Conservation (phyloP, 2,329 filamentous ascomycete genomes). For the Diaporthe ilicicola region DNA sequence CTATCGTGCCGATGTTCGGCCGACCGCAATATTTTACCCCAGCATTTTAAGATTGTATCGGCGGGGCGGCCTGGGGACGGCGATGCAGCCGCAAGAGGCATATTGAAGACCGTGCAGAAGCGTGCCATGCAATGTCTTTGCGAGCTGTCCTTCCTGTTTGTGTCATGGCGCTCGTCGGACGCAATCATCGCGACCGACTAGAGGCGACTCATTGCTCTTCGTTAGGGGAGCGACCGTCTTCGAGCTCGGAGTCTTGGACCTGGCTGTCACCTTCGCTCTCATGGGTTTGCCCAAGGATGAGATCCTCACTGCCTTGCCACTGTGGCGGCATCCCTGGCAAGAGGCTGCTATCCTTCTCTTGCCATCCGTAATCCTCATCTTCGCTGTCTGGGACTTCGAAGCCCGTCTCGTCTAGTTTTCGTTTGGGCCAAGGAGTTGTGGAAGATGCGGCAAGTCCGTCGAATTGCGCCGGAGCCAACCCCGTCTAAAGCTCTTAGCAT, state of each 20-base stretch:
- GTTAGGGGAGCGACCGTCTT: slow-evolving; percentile 34
- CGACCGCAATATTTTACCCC: slow-evolving; percentile 28
- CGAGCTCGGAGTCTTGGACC: slow-evolving; percentile 46
- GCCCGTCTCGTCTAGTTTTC: slow-evolving; percentile 69
- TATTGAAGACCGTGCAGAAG: neutral
- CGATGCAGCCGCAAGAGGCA: slow-evolving; percentile 11
- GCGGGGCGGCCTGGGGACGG: slow-evolving; percentile 4
- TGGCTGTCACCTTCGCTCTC: slow-evolving; percentile 50
- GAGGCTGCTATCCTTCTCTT: slow-evolving; percentile 69
- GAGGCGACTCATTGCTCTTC: slow-evolving; percentile 32
- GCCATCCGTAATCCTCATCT: slow-evolving; percentile 79
- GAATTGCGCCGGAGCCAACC: slow-evolving; percentile 52
- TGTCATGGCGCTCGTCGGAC: neutral
- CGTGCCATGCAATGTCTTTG: neutral
- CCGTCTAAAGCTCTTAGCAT: slow-evolving; percentile 46
- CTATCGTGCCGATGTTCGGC: slow-evolving; percentile 30
- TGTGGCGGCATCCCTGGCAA: slow-evolving; percentile 69
- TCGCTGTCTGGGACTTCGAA: slow-evolving; percentile 68
- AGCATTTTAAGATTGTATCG: slow-evolving; percentile 25
- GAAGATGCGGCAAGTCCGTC: slow-evolving; percentile 47
- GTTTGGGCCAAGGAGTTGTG: slow-evolving; percentile 60
- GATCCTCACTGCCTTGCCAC: slow-evolving; percentile 73
- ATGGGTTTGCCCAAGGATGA: slow-evolving; percentile 55
- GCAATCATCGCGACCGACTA: neutral
- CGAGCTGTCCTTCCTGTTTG: neutral